Evolutionary conservation across 164 flowering plant species (phyloP).

Genomic region (Brasenia schreberi): DNA sequence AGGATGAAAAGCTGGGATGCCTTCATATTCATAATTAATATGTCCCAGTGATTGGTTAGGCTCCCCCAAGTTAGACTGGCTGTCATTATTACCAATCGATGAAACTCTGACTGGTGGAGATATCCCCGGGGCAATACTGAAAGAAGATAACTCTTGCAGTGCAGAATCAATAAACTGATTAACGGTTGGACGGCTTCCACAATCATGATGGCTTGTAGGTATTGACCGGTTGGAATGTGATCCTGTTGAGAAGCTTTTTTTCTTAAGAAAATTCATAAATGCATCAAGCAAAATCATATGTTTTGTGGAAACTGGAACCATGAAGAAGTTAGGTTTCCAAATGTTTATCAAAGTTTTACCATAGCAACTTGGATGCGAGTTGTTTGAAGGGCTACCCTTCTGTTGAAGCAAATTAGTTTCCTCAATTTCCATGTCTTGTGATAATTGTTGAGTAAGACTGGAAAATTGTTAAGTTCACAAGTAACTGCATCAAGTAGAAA

Average conservation of each 20-base stretch:
- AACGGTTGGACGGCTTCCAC: slow-evolving; percentile 23
- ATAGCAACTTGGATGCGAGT: slow-evolving; percentile 19
- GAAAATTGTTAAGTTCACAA: background rate
- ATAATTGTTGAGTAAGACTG: slow-evolving; percentile 30
- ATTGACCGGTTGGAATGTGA: slow-evolving; percentile 19
- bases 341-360: slow-evolving; percentile 6
- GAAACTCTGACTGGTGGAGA: slow-evolving; percentile 30
- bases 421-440: slow-evolving; percentile 30
- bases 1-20: slow-evolving; percentile 32
- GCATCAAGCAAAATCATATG: too few species aligned
- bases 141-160: slow-evolving; percentile 23
- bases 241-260: slow-evolving; percentile 14
- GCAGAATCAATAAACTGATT: slow-evolving; percentile 26
- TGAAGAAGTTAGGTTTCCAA: too few species aligned
- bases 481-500: too few species aligned
- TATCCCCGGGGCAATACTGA: slow-evolving; percentile 39
- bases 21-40: slow-evolving; percentile 25
- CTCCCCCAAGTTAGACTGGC: slow-evolving; percentile 25
- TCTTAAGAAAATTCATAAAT: too few species aligned
- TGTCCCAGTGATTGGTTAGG: slow-evolving; percentile 26
- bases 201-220: slow-evolving; percentile 25
- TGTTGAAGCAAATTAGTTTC: slow-evolving; percentile 15
- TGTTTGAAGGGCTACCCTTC: slow-evolving; percentile 21
- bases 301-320: too few species aligned
- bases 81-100: slow-evolving; percentile 16